Conservation (phyloP, 768 basidiomycete genomes). For the Mycena belliarum region DNA sequence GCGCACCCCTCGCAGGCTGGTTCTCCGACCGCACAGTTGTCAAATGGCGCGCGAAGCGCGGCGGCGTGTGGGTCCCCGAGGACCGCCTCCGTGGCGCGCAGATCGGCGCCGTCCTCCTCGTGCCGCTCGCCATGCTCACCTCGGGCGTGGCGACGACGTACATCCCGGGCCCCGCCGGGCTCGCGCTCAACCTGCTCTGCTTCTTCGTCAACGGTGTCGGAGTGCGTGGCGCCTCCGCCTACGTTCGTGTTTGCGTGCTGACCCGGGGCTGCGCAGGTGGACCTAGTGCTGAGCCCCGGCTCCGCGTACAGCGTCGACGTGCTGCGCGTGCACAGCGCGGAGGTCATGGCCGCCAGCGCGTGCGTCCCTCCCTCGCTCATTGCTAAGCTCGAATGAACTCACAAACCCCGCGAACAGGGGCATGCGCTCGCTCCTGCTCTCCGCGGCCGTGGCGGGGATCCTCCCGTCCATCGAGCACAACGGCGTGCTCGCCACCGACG, state of each 20-base stretch:
- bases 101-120: conserved; percentile 38
- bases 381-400: background rate
- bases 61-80: conserved; percentile 50
- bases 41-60: conserved; percentile 37
- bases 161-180: background rate
- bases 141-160: conserved; percentile 34
- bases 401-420: conserved; percentile 37
- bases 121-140: conserved; percentile 44
- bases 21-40: conserved; percentile 45
- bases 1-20: conserved; percentile 46
- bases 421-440: conserved; percentile 46
- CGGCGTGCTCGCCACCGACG: conserved; percentile 54
- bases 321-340: conserved; percentile 60
- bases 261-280: conserved; percentile 41
- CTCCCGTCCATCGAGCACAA: conserved; percentile 55
- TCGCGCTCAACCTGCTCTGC: conserved; percentile 3
- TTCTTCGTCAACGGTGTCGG: conserved; percentile 67
- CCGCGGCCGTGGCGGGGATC: conserved; percentile 44
- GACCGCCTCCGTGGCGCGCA: conserved; percentile 47
- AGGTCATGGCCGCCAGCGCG: conserved; percentile 59
- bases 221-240: conserved; percentile 40
- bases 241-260: background rate
- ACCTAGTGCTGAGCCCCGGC: conserved; percentile 55
- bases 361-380: conserved; percentile 30
- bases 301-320: conserved; percentile 63